Percentiles rank a stretch among this genome's conserved stretches.
Conservation (phyloP, 495 filamentous ascomycete species). For the Cercophora sp. region DNA sequence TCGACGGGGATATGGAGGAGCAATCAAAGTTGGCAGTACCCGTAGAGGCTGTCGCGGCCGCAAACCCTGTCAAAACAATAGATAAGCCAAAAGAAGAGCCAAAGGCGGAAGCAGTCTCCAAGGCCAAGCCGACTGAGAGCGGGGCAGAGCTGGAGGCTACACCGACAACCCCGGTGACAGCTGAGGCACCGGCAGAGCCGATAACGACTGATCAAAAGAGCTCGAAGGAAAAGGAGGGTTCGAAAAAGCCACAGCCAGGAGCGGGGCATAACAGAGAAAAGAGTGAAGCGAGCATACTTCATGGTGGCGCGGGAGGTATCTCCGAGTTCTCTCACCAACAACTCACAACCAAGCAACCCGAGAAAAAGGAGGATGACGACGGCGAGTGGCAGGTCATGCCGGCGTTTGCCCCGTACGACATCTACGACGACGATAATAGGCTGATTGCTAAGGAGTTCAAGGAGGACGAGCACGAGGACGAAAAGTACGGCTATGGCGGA, state of each 20-base stretch:
- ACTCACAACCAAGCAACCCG: constrained; percentile 52
- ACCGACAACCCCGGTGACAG: not conserved
- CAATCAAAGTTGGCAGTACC: constrained; percentile 19
- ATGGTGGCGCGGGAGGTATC: constrained; percentile 33
- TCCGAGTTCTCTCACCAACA: constrained; percentile 95
- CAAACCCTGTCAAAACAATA: not conserved
- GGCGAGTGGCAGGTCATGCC: constrained; percentile 91
- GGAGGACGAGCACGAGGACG: constrained; percentile 67
- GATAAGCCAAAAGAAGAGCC: constrained; percentile 10
- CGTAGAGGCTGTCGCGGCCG: not conserved
- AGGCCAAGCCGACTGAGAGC: too few relatives aligned
- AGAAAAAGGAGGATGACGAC: constrained; percentile 51
- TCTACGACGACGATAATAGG: constrained; percentile 90
- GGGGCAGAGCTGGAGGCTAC: constrained; percentile 16
- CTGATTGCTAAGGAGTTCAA: constrained; percentile 74
- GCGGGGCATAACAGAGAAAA: constrained; percentile 28
- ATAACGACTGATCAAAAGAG: constrained; percentile 22
- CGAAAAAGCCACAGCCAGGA: constrained; percentile 10
- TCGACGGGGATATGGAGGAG: constrained; percentile 13
- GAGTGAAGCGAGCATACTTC: constrained; percentile 21
- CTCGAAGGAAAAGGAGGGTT: constrained; percentile 7
- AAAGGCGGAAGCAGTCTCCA: constrained; percentile 9
- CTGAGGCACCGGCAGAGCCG: not conserved
- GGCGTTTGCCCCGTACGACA: constrained; percentile 82
- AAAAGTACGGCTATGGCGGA: constrained; percentile 65